A percentile compares a stretch with the other conserved stretches of the same genome.
Evolutionary conservation across 2,329 filamentous ascomycete genomes (phyloP).

Genomic region (Myriangium duriaei): DNA sequence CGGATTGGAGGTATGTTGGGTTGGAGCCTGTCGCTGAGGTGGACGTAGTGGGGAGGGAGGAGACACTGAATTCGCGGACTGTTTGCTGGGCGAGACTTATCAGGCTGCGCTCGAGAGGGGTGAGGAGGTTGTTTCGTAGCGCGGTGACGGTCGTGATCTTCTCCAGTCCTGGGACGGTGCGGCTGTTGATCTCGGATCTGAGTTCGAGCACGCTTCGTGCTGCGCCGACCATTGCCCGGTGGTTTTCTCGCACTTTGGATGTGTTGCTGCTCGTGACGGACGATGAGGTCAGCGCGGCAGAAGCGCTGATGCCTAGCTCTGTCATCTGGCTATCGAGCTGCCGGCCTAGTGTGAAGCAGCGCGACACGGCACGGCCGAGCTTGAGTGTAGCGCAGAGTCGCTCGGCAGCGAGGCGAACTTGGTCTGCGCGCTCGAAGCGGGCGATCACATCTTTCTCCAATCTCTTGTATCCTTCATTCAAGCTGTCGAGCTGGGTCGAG

Average conservation of each 20-base stretch:
- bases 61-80: constrained; percentile 73
- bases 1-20: constrained; percentile 43
- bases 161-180: constrained; percentile 55
- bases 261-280: constrained; percentile 14
- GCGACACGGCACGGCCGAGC: constrained; percentile 61
- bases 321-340: constrained; percentile 78
- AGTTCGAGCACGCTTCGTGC: constrained; percentile 67
- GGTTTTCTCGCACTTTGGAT: constrained; percentile 49
- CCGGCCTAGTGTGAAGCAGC: constrained; percentile 69
- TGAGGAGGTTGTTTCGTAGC: constrained; percentile 56
- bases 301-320: constrained; percentile 44
- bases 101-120: constrained; percentile 62
- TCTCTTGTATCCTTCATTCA: constrained; percentile 76
- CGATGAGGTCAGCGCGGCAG: constrained; percentile 14
- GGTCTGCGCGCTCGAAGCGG: constrained; percentile 74
- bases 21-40: constrained; percentile 12
- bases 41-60: constrained; percentile 33
- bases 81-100: constrained; percentile 62
- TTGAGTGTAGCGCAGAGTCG: constrained; percentile 70
- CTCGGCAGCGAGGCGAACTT: constrained; percentile 64
- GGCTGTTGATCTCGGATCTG: constrained; percentile 50
- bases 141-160: constrained; percentile 59
- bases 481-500: constrained; percentile 62
- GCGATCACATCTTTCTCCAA: constrained; percentile 76
- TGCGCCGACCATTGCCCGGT: constrained; percentile 68